Evolutionary conservation across 176 grass and related monocot species (phyloP).

Genomic region (Eragrostis nindensis): DNA sequence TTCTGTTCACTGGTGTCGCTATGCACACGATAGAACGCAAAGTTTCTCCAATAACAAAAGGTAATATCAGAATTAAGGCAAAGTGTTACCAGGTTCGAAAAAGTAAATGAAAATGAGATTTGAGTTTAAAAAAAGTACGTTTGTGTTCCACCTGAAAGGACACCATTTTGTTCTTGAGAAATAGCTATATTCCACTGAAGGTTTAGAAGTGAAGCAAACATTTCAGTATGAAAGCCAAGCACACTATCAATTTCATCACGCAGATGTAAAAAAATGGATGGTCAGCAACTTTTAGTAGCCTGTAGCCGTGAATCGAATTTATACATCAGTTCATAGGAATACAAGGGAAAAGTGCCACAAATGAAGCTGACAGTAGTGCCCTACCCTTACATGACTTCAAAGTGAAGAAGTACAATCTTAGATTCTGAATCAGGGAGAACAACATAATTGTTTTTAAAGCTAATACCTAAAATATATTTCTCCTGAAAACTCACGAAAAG

Average conservation of each 20-base stretch:
- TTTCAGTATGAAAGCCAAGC: not conserved
- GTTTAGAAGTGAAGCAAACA: too few species aligned
- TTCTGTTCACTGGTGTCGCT: not conserved
- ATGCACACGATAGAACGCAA: not conserved
- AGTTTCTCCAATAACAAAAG: not conserved
- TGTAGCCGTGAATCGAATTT: constrained; percentile 14
- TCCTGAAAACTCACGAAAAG: constrained; percentile 2
- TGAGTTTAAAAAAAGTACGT: too few species aligned
- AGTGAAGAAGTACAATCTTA: not conserved
- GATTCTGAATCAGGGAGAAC: constrained; percentile 3
- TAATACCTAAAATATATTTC: constrained; percentile 24
- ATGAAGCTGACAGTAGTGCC: constrained; percentile 5
- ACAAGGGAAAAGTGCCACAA: constrained; percentile 25
- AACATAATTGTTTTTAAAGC: constrained; percentile 24
- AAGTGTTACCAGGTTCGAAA: not conserved
- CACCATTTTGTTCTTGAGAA: not conserved
- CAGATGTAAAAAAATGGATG: not conserved
- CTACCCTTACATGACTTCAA: constrained; percentile 12
- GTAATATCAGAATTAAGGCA: not conserved
- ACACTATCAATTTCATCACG: not conserved
- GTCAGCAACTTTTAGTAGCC: not conserved
- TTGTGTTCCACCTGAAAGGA: too few species aligned
- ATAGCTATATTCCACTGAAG: too few species aligned
- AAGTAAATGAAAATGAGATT: not conserved
- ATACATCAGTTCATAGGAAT: constrained; percentile 28